Conservation (phyloP, 495 filamentous ascomycete genomes). For the Trichoderma asperelloides region DNA sequence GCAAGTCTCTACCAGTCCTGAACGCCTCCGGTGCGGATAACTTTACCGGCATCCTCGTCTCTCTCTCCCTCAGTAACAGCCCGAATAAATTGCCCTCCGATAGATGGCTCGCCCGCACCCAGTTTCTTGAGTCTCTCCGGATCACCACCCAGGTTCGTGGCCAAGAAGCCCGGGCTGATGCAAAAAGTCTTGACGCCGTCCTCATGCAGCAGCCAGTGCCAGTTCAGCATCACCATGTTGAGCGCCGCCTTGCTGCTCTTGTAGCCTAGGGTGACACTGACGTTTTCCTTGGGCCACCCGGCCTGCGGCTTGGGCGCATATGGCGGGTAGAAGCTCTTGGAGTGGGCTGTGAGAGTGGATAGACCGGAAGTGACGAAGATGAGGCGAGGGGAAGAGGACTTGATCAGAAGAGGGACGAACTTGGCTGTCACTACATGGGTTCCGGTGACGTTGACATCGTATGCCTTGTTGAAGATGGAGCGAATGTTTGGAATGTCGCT, state of each 20-base stretch:
- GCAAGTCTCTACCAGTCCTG: constrained; percentile 25
- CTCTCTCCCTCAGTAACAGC: constrained; percentile 38
- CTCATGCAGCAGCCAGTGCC: constrained; percentile 39
- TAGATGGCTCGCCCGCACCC: constrained; percentile 34
- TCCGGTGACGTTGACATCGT: constrained; percentile 40
- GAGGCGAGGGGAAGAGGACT: constrained; percentile 36
- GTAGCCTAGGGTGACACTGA: constrained; percentile 33
- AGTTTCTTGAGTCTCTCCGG: constrained; percentile 7
- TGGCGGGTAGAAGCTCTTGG: constrained; percentile 19
- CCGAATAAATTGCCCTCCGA: constrained; percentile 36
- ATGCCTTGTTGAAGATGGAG: constrained; percentile 3
- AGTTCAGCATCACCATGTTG: constrained; percentile 60
- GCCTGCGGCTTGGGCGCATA: constrained; percentile 19
- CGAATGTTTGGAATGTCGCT: neutral
- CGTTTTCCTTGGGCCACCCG: constrained; percentile 38
- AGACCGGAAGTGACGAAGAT: constrained; percentile 33
- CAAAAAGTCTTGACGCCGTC: constrained; percentile 54
- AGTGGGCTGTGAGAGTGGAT: constrained; percentile 17
- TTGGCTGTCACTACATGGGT: constrained; percentile 37
- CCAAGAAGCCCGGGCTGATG: constrained; percentile 48
- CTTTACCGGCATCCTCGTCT: constrained; percentile 40
- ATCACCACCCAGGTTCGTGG: constrained; percentile 35
- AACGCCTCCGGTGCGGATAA: constrained; percentile 25
- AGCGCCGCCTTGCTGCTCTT: constrained; percentile 49
- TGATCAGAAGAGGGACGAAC: constrained; percentile 42